Percentiles rank a stretch among this genome's conserved stretches.
phyloP scores from a whole-genome alignment of 2,329 filamentous ascomycete genomes.

The Trichoderma endophyticum region DNA sequence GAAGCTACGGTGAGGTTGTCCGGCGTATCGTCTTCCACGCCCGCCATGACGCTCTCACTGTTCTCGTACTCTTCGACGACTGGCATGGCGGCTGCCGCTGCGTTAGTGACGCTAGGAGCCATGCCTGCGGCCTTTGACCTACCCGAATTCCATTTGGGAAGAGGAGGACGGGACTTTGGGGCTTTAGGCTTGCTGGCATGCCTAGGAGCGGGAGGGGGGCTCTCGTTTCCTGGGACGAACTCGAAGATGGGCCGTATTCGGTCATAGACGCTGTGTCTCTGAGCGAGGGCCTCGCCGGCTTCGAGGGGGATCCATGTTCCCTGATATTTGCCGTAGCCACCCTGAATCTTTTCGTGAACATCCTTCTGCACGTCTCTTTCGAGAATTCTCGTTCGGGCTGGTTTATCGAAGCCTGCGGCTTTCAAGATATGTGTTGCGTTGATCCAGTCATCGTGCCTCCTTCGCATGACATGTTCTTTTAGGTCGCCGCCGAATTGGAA shows the following conservation, averaged over 20 bases:
- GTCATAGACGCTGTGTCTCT: conserved; percentile 81
- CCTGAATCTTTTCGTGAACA: conserved; percentile 94
- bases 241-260: conserved; percentile 86
- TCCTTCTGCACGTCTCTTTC: conserved; percentile 97
- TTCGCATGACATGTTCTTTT: conserved; percentile 90
- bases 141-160: conserved; percentile 53
- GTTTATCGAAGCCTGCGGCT: conserved; percentile 95
- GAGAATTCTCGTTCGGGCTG: conserved; percentile 87
- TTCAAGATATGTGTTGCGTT: conserved; percentile 99
- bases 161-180: conserved; percentile 49
- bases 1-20: conserved; percentile 82
- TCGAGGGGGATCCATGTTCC: conserved; percentile 95
- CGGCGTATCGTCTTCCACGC: conserved; percentile 72
- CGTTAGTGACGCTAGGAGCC: conserved; percentile 21
- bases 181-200: conserved; percentile 85
- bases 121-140: conserved; percentile 16
- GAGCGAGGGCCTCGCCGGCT: conserved; percentile 75
- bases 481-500: conserved; percentile 78
- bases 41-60: conserved; percentile 56
- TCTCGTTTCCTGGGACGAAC: conserved; percentile 77
- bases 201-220: conserved; percentile 89
- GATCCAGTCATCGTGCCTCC: conserved; percentile 92
- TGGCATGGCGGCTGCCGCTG: conserved; percentile 25
- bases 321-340: conserved; percentile 98
- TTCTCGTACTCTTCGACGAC: conserved; percentile 62